phyloP scores from a whole-genome alignment of 495 filamentous ascomycete genomes.

The Neurospora sp. region DNA sequence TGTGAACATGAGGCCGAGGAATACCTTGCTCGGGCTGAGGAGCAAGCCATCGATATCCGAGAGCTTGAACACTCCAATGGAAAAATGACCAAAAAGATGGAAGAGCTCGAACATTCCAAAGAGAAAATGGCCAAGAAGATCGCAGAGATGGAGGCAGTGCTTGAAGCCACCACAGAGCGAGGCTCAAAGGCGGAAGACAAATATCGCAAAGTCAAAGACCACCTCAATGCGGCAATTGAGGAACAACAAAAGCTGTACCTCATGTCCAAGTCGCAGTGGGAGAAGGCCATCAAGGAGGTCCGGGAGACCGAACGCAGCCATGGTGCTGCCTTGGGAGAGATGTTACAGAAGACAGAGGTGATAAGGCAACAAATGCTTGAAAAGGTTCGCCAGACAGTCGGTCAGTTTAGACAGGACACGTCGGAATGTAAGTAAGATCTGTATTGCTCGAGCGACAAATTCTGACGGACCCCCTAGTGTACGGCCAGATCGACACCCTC shows the following conservation, averaged over 20 bases:
- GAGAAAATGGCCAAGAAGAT: slow-evolving; percentile 14
- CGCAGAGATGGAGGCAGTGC: slow-evolving; percentile 11
- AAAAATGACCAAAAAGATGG: slow-evolving; percentile 15
- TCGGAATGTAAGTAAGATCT: slow-evolving; percentile 16
- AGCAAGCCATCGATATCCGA: slow-evolving; percentile 14
- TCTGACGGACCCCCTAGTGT: slow-evolving; percentile 16
- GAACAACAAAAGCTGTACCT: slow-evolving; percentile 31
- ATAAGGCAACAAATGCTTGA: slow-evolving; percentile 22
- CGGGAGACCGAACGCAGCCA: slow-evolving; percentile 10
- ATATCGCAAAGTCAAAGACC: slow-evolving; percentile 16
- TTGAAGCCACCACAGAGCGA: slow-evolving; percentile 10
- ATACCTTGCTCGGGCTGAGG: neutral
- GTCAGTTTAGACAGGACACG: slow-evolving; percentile 16
- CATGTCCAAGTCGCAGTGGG: slow-evolving; percentile 18
- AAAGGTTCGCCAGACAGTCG: slow-evolving; percentile 18
- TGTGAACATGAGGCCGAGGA: neutral
- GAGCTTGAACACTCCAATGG: slow-evolving; percentile 12
- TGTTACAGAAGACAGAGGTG: slow-evolving; percentile 18
- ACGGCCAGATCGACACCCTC: slow-evolving; percentile 15
- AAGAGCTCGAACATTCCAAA: slow-evolving; percentile 10
- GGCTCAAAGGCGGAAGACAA: slow-evolving; percentile 20
- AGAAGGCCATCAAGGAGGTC: slow-evolving; percentile 16
- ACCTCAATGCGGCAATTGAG: slow-evolving; percentile 26
- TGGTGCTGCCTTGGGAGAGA: slow-evolving; percentile 13
- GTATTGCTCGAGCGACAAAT: neutral